Evolutionary conservation across 2,329 filamentous ascomycete genomes (phyloP).

Genomic region (Cercospora canescens): DNA sequence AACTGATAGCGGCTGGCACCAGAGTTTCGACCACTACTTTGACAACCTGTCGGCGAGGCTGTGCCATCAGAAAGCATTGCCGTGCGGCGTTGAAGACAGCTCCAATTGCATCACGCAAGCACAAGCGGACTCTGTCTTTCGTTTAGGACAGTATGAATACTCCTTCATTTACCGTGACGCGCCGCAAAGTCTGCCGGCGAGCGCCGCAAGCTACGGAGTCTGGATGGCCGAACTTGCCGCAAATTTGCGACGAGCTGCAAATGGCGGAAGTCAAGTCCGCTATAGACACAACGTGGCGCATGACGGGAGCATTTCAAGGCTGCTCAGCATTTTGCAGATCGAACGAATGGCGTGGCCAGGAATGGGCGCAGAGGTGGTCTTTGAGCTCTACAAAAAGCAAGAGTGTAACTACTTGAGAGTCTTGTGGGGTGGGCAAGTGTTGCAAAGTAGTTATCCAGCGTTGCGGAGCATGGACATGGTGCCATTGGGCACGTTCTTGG

Average conservation of each 20-base stretch:
- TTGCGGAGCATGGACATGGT: slow-evolving; percentile 73
- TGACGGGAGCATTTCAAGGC: slow-evolving; percentile 68
- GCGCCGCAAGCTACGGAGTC: slow-evolving; percentile 65
- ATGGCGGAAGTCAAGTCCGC: slow-evolving; percentile 37
- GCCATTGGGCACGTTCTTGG: slow-evolving; percentile 62
- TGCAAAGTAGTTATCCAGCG: slow-evolving; percentile 67
- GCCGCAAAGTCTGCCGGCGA: slow-evolving; percentile 61
- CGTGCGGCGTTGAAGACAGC: slow-evolving; percentile 60
- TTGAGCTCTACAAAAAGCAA: slow-evolving; percentile 65
- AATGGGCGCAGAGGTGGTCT: slow-evolving; percentile 77
- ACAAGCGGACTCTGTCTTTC: slow-evolving; percentile 69
- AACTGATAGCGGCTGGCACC: slow-evolving; percentile 64
- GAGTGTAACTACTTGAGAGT: slow-evolving; percentile 60
- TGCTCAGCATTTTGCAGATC: slow-evolving; percentile 70
- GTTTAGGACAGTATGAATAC: slow-evolving; percentile 80
- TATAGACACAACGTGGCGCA: slow-evolving; percentile 81
- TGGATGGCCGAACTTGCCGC: slow-evolving; percentile 71
- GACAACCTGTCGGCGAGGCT: slow-evolving; percentile 79
- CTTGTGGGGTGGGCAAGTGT: slow-evolving; percentile 67
- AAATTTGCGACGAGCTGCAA: slow-evolving; percentile 57
- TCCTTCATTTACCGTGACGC: slow-evolving; percentile 73
- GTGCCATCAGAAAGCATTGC: slow-evolving; percentile 72
- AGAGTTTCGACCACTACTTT: slow-evolving; percentile 77
- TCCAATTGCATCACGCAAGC: slow-evolving; percentile 61
- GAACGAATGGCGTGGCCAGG: slow-evolving; percentile 82